Conservation (phyloP, 208 protist genomes). For the Wallacemonas collosoma region DNA sequence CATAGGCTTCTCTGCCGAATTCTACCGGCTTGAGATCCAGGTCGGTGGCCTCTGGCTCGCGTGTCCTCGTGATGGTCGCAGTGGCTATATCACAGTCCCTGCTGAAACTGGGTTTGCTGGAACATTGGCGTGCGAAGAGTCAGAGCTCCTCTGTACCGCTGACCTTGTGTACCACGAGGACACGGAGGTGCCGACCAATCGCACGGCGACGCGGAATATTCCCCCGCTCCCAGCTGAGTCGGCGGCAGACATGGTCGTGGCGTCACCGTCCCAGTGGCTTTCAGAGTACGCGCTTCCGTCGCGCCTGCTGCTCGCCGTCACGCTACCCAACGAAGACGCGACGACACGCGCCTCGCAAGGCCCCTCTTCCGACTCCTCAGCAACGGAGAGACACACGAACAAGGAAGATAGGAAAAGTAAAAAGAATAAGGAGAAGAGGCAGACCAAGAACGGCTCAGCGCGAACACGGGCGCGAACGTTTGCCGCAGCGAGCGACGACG, state of each 20-base stretch:
- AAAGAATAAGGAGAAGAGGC: slow-evolving; percentile 1
- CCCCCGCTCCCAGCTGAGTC: not conserved
- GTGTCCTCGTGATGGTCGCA: slow-evolving; percentile 45
- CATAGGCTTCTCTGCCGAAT: not conserved
- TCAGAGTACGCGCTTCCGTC: slow-evolving; percentile 21
- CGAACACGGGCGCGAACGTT: not conserved
- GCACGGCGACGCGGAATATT: not conserved
- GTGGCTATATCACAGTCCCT: slow-evolving; percentile 29
- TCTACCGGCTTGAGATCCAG: slow-evolving; percentile 33
- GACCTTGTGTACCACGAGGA: slow-evolving; percentile 16
- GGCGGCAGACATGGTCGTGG: too few species aligned
- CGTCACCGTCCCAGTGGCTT: not conserved
- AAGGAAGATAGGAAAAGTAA: not conserved
- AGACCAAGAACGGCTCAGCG: not conserved
- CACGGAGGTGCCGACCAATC: slow-evolving; percentile 14
- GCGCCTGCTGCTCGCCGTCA: slow-evolving; percentile 17
- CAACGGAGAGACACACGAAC: not conserved
- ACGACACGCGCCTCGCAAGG: not conserved
- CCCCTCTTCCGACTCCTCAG: not conserved
- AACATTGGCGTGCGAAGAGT: slow-evolving; percentile 39
- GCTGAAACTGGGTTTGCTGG: slow-evolving; percentile 32
- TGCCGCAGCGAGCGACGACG: not conserved
- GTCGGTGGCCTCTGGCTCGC: slow-evolving; percentile 42
- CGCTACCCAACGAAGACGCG: not conserved
- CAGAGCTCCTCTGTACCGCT: slow-evolving; percentile 36